These are phyloP conservation scores for Globisporangium irregulare DNA, from an alignment of 352 stramenopile species.

Conservation along the genomic window DNA sequence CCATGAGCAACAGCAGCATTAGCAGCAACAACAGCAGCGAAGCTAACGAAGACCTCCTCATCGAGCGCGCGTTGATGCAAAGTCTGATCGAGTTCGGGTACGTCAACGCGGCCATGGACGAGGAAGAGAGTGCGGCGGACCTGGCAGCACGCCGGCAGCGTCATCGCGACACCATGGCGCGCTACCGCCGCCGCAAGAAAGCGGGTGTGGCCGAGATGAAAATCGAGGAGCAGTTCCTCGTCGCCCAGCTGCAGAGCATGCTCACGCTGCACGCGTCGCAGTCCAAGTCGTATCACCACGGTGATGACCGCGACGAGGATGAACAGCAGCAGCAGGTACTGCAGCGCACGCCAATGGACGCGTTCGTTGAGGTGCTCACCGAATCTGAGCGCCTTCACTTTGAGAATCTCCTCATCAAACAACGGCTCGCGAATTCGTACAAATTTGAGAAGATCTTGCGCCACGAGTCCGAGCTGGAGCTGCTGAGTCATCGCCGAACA, in stretches of 20 bases:
- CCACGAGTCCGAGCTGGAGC: background rate
- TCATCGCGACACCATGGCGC: background rate
- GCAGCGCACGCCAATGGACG: background rate
- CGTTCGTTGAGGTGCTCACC: background rate
- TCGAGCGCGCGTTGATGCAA: background rate
- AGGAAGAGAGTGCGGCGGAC: background rate
- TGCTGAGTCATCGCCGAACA: background rate
- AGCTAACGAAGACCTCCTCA: background rate
- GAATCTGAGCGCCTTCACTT: background rate
- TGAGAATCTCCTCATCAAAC: background rate
- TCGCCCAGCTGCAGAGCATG: constrained; percentile 3
- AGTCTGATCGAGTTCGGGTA: background rate
- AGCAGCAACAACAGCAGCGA: background rate
- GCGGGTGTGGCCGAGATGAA: background rate
- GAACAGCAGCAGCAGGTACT: background rate
- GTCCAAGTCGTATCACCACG: background rate
- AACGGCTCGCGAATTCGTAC: background rate
- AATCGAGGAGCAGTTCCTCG: constrained; percentile 1
- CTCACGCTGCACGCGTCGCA: background rate
- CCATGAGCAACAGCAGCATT: background rate
- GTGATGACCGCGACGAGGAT: background rate
- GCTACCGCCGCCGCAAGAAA: background rate
- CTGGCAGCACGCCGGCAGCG: background rate
- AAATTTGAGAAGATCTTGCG: background rate
- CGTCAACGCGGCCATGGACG: background rate